Base-by-base conservation (phyloP, 1,139 yeast species). In the Geotrichum aggregatum region DNA sequence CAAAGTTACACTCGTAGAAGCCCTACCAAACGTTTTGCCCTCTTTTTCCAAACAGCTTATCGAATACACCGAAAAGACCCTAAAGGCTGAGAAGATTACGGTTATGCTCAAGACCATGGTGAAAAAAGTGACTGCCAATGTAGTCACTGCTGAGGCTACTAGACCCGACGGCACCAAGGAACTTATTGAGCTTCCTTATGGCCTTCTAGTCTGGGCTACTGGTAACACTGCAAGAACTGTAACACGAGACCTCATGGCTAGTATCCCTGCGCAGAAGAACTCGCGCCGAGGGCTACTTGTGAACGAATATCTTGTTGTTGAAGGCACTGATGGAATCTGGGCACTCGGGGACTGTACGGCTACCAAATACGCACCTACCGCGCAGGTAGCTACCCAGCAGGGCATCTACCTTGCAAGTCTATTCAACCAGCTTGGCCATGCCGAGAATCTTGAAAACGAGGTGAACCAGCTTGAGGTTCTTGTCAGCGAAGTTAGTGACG, bases 351-450 rank as follows among this genome's bases (percentile, higher is more conserved):
- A 91, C 74, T 89, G 97, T 76, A 86, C 96, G 45, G 79, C 80
- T 56, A 86, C 94, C 61, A 89, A 89, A 69, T 82, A 79, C 60
- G 95, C 96, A 49, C 97, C 98, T 60, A 91, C 97, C 54, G 98
- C 96, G 47, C 97, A 91, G 76, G 97, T 89, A 56, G 98, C 98
- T 44, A 84, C 88, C 74, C 97, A 91, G 75, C 92, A 89, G 72
- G 97, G 96, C 66, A 76, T 77, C 58, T 91, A 81, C 72, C 79
- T 91, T 62, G 94, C 92, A 49, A 75, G 76, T 38, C 79, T 81
- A 59, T 84, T 91, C 70, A 78, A 79, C 70, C 80, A 77, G 63
- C 73, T 84, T 61, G 84, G 88, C 64, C 79, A 80, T 61, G 78
- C 87, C 55, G 89, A 84, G 58, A 75, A 79, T 45, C 69, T 84